A percentile compares a stretch with the other conserved stretches of the same genome.
Evolutionary conservation across 805 yeast species (phyloP).

Genomic region (Millerozyma miso): DNA sequence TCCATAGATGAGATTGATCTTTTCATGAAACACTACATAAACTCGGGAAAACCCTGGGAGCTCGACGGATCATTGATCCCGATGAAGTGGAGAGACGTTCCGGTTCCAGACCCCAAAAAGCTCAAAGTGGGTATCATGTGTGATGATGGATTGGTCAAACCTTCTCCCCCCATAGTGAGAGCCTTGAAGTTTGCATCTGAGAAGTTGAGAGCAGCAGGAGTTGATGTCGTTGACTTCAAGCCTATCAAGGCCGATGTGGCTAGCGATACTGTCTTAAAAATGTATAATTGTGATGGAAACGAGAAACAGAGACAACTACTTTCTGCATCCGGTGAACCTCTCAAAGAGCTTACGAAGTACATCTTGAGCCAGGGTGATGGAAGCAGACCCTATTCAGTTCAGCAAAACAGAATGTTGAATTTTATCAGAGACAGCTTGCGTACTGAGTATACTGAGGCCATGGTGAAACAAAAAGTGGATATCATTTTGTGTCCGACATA

Average conservation of each 20-base stretch:
- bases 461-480: slow-evolving; percentile 55
- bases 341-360: slow-evolving; percentile 60
- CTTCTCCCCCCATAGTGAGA: slow-evolving; percentile 61
- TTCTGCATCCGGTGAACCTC: slow-evolving; percentile 65
- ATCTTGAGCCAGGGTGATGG: slow-evolving; percentile 57
- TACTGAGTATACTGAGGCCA: slow-evolving; percentile 50
- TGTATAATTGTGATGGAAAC: slow-evolving; percentile 71
- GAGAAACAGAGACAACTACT: slow-evolving; percentile 48
- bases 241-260: slow-evolving; percentile 58
- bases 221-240: slow-evolving; percentile 49
- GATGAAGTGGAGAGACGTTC: slow-evolving; percentile 50
- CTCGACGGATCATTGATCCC: slow-evolving; percentile 45
- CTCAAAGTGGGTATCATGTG: slow-evolving; percentile 59
- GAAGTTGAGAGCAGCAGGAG: slow-evolving; percentile 57
- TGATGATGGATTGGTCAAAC: slow-evolving; percentile 63
- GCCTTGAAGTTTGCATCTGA: slow-evolving; percentile 51
- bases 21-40: slow-evolving; percentile 60
- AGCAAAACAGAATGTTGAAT: slow-evolving; percentile 56
- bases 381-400: slow-evolving; percentile 38
- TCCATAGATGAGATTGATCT: slow-evolving; percentile 62
- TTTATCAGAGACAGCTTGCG: slow-evolving; percentile 54
- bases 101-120: slow-evolving; percentile 32
- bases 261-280: slow-evolving; percentile 50
- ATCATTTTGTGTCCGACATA: slow-evolving; percentile 65
- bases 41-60: slow-evolving; percentile 63